Conservation (phyloP, 164 flowering plant genomes). For the Liquidambar formosana region DNA sequence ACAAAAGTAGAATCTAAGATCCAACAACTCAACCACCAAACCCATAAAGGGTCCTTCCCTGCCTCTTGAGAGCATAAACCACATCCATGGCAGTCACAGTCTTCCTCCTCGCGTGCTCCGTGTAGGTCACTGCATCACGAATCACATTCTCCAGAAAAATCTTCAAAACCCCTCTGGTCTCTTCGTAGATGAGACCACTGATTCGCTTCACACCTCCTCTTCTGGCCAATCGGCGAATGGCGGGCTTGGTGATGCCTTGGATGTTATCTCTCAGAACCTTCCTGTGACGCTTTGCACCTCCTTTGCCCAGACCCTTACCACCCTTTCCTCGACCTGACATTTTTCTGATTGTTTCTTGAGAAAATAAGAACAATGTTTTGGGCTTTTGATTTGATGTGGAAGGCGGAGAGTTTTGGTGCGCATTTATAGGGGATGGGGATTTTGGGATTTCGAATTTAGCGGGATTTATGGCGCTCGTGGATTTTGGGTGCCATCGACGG, state of each 20-base stretch:
- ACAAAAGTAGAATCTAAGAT: background rate
- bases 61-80: constrained; percentile 43
- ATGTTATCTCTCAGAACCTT: constrained; percentile 55
- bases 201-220: constrained; percentile 63
- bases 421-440: background rate
- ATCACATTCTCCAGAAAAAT: constrained; percentile 55
- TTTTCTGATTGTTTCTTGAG: constrained; percentile 3
- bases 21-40: constrained; percentile 30
- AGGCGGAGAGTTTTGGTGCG: background rate
- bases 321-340: constrained; percentile 64
- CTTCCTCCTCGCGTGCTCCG: constrained; percentile 56
- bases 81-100: constrained; percentile 53
- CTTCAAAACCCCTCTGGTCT: constrained; percentile 52
- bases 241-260: constrained; percentile 54
- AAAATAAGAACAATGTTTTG: background rate
- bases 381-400: background rate
- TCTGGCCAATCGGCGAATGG: constrained; percentile 48
- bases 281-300: constrained; percentile 55
- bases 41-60: constrained; percentile 43
- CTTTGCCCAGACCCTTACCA: constrained; percentile 56
- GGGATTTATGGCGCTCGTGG: background rate
- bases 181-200: constrained; percentile 55
- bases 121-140: constrained; percentile 52
- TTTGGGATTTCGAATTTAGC: background rate
- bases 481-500: background rate